Base-by-base conservation (phyloP, 805 yeast genomes). In the Myxozyma geophila region DNA sequence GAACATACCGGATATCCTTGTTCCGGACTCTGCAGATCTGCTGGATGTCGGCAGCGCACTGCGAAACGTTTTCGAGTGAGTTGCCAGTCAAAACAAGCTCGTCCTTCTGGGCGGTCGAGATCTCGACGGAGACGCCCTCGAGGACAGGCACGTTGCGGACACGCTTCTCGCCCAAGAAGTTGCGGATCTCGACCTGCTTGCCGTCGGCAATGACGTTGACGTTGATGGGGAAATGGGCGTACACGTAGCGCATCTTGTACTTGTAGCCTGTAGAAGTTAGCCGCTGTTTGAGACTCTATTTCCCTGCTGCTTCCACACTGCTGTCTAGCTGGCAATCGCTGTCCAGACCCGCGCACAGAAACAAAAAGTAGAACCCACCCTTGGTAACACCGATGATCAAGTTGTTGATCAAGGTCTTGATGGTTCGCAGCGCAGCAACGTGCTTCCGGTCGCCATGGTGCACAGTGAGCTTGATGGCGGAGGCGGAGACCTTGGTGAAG, bases 201-300 rank as follows among this genome's bases (percentile, higher is more conserved):
- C 93, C 93, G 76, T 85, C 83, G 72, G 89, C 90, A 79, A 89
- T 79, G 74, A 92, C 81, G 86, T 92, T 93, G 74, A 95, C 97
- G 84, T 95, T 95, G 84, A 96, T 95, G 81, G 99, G 99, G 97
- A 95, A 95, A 90, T 95, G 99, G 88, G 99, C 99, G 80, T 93
- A 96, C 72, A 95, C 99, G 82, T 91, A 92, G 87, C 98, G 92
- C 98, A 95, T 89, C 90, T 95, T 95, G 95, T 95, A 95, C 84
- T 90, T 87, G 96, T 83, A 93, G 39, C 71, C 69, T 62, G 36
- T 19, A 48, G 7, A 17, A 39, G 28, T 28, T 28, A 28, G 28
- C 28, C 28, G 28, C 5, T 28, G 37, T 19, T n/a, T n/a, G 6
- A 10, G n/a, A n/a, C n/a, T n/a, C 28, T 28, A 2, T 28, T 28